These are phyloP conservation scores for Cordyceps cateniannulata DNA, from an alignment of 2,329 filamentous ascomycete genomes.

Conservation along the genomic window DNA sequence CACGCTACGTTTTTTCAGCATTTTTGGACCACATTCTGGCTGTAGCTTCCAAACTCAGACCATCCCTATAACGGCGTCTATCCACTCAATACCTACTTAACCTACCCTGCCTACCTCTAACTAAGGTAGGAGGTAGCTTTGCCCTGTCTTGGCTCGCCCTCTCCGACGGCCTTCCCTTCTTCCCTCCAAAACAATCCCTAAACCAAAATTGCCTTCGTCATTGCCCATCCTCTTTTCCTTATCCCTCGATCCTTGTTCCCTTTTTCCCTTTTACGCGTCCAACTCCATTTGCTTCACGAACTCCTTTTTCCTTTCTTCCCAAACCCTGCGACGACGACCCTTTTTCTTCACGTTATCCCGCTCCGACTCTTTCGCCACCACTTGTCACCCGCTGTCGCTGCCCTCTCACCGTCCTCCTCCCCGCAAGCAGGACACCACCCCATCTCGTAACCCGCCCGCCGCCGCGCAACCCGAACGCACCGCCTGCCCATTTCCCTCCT, in stretches of 20 bases:
- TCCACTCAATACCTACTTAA: not conserved
- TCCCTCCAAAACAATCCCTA: conserved; percentile 7
- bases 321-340: not conserved
- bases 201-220: conserved; percentile 1
- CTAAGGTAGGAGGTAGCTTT: too few relatives aligned
- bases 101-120: too few relatives aligned
- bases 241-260: not conserved
- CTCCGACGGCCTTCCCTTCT: conserved; percentile 2
- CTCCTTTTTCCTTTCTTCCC: not conserved
- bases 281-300: not conserved
- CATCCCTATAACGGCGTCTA: not conserved
- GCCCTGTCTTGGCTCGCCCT: not conserved
- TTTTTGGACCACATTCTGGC: too few relatives aligned
- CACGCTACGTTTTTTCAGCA: too few relatives aligned
- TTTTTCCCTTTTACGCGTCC: not conserved
- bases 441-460: not conserved
- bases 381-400: not conserved
- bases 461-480: conserved; percentile 1
- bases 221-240: not conserved
- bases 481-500: not conserved
- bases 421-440: not conserved
- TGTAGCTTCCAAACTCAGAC: not conserved
- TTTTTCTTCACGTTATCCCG: not conserved
- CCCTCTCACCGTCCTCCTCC: not conserved
- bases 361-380: not conserved